Percentiles rank a stretch among this genome's conserved stretches.
Evolutionary conservation across 176 grass and related monocot species (phyloP).

Genomic region (Elaeis guineensis): DNA sequence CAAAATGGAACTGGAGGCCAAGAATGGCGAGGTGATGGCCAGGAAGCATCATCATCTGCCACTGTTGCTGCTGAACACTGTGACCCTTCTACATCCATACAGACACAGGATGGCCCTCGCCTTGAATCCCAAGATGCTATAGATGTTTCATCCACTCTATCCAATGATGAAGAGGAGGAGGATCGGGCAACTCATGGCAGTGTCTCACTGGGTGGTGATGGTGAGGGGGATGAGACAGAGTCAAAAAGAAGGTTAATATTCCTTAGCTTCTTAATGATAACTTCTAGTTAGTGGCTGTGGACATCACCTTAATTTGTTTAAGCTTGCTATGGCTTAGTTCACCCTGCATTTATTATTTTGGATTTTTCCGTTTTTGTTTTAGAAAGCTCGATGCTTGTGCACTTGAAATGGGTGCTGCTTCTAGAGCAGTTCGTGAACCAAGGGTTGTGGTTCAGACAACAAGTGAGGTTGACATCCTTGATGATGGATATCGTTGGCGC

Average conservation of each 20-base stretch:
- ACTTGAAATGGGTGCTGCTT: constrained; percentile 71
- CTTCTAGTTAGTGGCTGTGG: neutral
- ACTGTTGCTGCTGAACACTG: constrained; percentile 19
- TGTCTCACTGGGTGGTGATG: constrained; percentile 39
- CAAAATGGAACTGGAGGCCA: constrained; percentile 22
- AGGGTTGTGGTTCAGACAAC: constrained; percentile 96
- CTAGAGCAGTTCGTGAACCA: constrained; percentile 75
- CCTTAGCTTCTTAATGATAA: neutral
- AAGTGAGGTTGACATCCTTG: constrained; percentile 96
- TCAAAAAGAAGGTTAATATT: constrained; percentile 81
- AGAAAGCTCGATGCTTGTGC: constrained; percentile 18
- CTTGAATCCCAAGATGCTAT: constrained; percentile 10
- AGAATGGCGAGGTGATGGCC: constrained; percentile 33
- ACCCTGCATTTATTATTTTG: too few species aligned
- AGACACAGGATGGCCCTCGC: constrained; percentile 39
- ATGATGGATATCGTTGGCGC: constrained; percentile 95
- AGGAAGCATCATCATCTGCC: constrained; percentile 29
- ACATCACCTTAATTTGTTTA: too few species aligned
- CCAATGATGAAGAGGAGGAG: constrained; percentile 62
- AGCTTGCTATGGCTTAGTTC: too few species aligned
- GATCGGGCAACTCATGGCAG: constrained; percentile 58
- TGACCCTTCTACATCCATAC: constrained; percentile 26
- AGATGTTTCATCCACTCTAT: constrained; percentile 61
- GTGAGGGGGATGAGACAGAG: constrained; percentile 70
- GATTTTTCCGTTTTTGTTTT: too few species aligned